Base-by-base conservation (phyloP, 2,329 filamentous ascomycete species). In the Diaporthe destruens region DNA sequence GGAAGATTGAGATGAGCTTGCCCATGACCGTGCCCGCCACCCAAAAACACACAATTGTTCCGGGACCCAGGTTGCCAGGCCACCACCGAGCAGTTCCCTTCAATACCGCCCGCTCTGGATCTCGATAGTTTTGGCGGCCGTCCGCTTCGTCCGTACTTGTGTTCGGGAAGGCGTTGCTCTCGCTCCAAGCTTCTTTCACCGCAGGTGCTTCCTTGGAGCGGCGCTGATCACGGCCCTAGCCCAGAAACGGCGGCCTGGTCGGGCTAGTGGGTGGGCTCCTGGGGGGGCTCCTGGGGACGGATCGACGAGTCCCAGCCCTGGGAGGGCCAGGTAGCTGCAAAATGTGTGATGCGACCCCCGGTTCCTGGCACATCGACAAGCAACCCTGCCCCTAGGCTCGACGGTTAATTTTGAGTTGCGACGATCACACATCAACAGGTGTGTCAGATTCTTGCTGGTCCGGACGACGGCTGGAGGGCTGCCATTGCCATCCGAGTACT, bases 351-450 rank as follows among this genome's bases (percentile, higher is more conserved):
- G 69, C 69, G 49, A 56, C 69, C 72, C 51, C 71, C 57, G 69
- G 69, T 72, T 56, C 65, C 63, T 71, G 68, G 55, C 67, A 69
- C 65, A 69, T 42, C 51, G 72, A 56, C 65, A 69, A 53, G 56
- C 53, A 71, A 71, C 61, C 72, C 72, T 73, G 61, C 63, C 57
- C 57, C 61, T 74, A 57, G 44, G 32, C 69, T 47, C 63, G 61
- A 47, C 54, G 63, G 70, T 71, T 68, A 47, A 65, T 54, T 69
- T 56, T 65, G 56, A 74, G 65, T 74, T 66, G 63, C 72, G 72
- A 65, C 72, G 70, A 72, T 72, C 70, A 59, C 69, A 69, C 56
- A 72, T 69, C 20, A 36, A 55, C 23, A 51, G 29, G 47, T 56
- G 55, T 73, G 39, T 69, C 61, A 74, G 49, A 65, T 61, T 66